phyloP scores from a whole-genome alignment of 106 monocot genomes.

The Phalaenopsis aphrodite region DNA sequence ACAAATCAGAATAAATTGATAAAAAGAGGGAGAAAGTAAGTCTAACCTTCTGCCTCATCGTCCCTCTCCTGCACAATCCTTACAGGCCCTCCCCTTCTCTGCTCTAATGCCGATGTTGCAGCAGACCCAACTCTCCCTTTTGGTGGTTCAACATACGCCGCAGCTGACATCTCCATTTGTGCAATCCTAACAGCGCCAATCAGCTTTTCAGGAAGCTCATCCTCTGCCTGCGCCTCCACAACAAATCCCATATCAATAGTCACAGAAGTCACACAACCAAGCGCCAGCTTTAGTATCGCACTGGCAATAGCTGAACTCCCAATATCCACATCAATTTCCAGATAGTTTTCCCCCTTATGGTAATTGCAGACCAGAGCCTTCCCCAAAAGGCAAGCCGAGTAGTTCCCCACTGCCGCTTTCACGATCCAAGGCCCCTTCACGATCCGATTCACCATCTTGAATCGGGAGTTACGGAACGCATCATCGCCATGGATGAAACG shows the following conservation, averaged over 20 bases:
- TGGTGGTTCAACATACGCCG: slow-evolving; percentile 27
- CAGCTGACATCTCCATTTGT: slow-evolving; percentile 76
- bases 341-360: slow-evolving; percentile 45
- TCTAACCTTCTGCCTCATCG: slow-evolving; percentile 5
- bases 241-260: slow-evolving; percentile 72
- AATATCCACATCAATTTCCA: slow-evolving; percentile 78
- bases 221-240: slow-evolving; percentile 58
- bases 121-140: neutral
- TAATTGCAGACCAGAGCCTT: slow-evolving; percentile 54
- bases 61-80: slow-evolving; percentile 14
- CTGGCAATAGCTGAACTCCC: slow-evolving; percentile 72
- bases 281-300: slow-evolving; percentile 45
- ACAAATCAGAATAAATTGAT: neutral
- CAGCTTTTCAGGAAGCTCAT: slow-evolving; percentile 64
- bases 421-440: slow-evolving; percentile 78
- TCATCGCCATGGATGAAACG: slow-evolving; percentile 65
- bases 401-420: slow-evolving; percentile 56
- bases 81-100: neutral
- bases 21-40: neutral
- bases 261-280: slow-evolving; percentile 61
- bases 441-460: slow-evolving; percentile 76
- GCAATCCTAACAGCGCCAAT: slow-evolving; percentile 63
- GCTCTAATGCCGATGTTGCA: neutral
- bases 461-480: slow-evolving; percentile 50
- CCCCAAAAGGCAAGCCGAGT: slow-evolving; percentile 62